Evolutionary conservation across 164 flowering plant species (phyloP).

Genomic region (Kalanchoe fedtschenkoi): DNA sequence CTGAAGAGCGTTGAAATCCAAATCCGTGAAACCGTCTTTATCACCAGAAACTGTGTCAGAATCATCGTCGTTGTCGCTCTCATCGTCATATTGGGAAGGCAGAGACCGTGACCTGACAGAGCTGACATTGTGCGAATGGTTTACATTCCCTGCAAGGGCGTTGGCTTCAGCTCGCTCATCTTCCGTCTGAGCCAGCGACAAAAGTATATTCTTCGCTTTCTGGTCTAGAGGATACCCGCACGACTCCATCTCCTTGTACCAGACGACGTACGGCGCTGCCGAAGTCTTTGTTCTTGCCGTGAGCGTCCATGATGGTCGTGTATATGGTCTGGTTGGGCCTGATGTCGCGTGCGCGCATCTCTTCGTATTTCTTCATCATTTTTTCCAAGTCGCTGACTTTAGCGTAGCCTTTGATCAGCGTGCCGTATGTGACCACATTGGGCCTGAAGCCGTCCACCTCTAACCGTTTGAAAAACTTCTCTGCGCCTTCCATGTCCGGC

Average conservation of each 20-base stretch:
- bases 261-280: conserved; percentile 63
- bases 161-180: conserved; percentile 65
- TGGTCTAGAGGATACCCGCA: conserved; percentile 62
- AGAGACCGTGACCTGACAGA: conserved; percentile 5
- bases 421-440: conserved; percentile 72
- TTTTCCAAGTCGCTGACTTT: conserved; percentile 59
- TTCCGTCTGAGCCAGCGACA: conserved; percentile 59
- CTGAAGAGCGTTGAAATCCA: not conserved
- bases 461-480: conserved; percentile 60
- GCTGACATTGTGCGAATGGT: conserved; percentile 6
- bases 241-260: conserved; percentile 82
- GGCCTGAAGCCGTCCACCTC: conserved; percentile 64
- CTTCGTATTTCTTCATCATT: conserved; percentile 73
- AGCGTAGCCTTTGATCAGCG: conserved; percentile 87
- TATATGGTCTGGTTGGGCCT: conserved; percentile 61
- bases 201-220: conserved; percentile 82
- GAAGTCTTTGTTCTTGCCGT: conserved; percentile 71
- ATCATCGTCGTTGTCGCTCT: conserved; percentile 19
- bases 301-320: conserved; percentile 91
- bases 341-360: conserved; percentile 51
- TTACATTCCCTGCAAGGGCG: conserved; percentile 33
- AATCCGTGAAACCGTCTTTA: not conserved
- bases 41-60: conserved; percentile 1
- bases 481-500: conserved; percentile 93
- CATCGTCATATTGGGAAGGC: conserved; percentile 12